Evolutionary conservation across 306 rosid species (phyloP), one percentile per base, ranked within the genome.

Genomic region (Cucurbita pepo): DNA sequence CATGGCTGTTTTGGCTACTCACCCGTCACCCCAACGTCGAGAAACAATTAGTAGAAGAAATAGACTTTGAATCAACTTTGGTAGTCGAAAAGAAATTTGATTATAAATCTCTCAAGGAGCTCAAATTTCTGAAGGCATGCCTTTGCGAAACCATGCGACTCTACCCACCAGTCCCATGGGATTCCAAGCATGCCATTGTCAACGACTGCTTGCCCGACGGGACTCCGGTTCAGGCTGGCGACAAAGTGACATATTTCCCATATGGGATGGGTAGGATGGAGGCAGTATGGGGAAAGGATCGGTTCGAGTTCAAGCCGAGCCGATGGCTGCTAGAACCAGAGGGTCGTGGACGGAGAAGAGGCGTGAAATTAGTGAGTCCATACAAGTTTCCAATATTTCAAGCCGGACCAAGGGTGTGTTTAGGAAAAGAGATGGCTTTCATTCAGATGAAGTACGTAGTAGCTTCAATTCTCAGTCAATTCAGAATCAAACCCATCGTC

Each of bases 241-340:
- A 90, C 64, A 85, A 92, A 45, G 91, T 94, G 64, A 94, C 96
- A 0, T 94, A 90, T 80, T 88, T 90, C 71, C 94, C 98, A 0
- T 94, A 90, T 14, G 97, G 96, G 6, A 90, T 94, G 98, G 98
- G 98, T 18, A 87, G 98, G 76, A 87, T 86, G 97, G 96, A 86
- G 40, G 76, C 76, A 2, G 48, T 89, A 40, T 94, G 98, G 97
- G 98, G 98, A 6, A 82, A 86, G 53, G 90, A 89, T 72, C 58
- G 88, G 77, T 73, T 78, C 21, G 94, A 86, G 54, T 94, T 94
- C 67, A 90, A 83, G 55, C 98, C 98, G 7, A 80, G 88, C 52
- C 77, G 98, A 6, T 94, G 98, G 98, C 79, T 89, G 58, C 54
- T 69, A 2, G 87, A 89, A 22, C 80, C 76, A 11, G 83, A 81